Percentiles rank a stretch among this genome's conserved stretches.
These are phyloP conservation scores for Cochlearia excelsa DNA, from an alignment of 345 rosid genomes.

Conservation along the genomic window DNA sequence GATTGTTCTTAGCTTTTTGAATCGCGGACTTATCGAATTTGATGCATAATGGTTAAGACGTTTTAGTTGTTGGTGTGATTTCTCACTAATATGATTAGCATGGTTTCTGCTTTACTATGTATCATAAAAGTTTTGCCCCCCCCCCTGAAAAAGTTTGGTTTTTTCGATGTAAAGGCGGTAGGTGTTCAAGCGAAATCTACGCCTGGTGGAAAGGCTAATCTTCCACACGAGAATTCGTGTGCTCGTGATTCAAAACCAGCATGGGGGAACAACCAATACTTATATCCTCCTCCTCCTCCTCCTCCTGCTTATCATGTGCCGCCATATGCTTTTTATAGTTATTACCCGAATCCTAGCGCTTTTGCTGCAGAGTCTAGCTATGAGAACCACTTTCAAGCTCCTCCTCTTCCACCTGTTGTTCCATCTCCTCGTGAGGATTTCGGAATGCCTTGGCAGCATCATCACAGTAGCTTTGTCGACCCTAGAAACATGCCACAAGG, in stretches of 20 bases:
- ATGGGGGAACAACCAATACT: not conserved
- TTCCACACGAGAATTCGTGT: not conserved
- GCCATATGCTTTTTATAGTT: conserved; percentile 43
- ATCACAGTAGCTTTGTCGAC: conserved; percentile 53
- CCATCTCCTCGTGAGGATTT: conserved; percentile 63
- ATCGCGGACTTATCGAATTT: no score
- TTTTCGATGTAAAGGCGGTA: no score
- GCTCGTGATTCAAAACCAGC: not conserved
- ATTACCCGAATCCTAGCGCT: conserved; percentile 58
- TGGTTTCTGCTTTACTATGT: no score
- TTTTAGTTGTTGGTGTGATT: no score
- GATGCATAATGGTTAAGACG: no score
- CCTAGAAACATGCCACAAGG: conserved; percentile 58
- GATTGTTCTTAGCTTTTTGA: no score
- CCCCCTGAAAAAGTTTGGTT: no score
- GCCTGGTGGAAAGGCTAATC: no score
- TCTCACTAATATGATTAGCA: no score
- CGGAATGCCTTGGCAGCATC: conserved; percentile 64
- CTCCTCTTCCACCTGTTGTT: conserved; percentile 52
- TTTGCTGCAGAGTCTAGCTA: conserved; percentile 56
- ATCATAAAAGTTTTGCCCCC: no score
- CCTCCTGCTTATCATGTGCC: not conserved
- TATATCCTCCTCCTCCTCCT: not conserved
- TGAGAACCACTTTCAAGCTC: conserved; percentile 48
- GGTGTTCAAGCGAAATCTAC: no score